These are phyloP conservation scores for Typha latifolia DNA, from an alignment of 176 grass and related monocot species.

Conservation along the genomic window DNA sequence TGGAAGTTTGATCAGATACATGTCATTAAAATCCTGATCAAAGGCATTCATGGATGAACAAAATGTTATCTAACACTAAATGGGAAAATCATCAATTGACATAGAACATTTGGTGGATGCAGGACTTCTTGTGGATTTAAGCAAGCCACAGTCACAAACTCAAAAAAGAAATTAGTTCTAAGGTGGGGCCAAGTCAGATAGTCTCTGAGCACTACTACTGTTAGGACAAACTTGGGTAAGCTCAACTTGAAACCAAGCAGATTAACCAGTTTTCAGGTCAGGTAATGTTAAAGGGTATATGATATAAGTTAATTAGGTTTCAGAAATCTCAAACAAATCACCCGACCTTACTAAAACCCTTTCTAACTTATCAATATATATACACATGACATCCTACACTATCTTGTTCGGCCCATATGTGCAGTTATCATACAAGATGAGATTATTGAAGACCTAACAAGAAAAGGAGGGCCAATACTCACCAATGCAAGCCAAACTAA, in stretches of 20 bases:
- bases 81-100: background rate
- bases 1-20: background rate
- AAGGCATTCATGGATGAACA: background rate
- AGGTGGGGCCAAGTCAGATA: too few species aligned
- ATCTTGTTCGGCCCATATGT: too few species aligned
- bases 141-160: too few species aligned
- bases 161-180: too few species aligned
- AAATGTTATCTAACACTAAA: constrained; percentile 2
- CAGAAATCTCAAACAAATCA: background rate
- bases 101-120: too few species aligned
- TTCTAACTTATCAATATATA: background rate
- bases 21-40: background rate
- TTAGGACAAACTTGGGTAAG: too few species aligned
- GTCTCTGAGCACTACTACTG: too few species aligned
- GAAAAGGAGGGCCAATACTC: too few species aligned
- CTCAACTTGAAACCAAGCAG: background rate
- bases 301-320: background rate
- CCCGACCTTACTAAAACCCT: background rate
- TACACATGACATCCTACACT: background rate
- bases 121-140: too few species aligned
- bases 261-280: background rate
- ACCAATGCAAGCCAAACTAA: too few species aligned
- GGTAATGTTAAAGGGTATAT: background rate
- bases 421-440: too few species aligned
- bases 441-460: too few species aligned